phyloP scores from a whole-genome alignment of 495 filamentous ascomycete genomes.

The Aspergillus biplanus region DNA sequence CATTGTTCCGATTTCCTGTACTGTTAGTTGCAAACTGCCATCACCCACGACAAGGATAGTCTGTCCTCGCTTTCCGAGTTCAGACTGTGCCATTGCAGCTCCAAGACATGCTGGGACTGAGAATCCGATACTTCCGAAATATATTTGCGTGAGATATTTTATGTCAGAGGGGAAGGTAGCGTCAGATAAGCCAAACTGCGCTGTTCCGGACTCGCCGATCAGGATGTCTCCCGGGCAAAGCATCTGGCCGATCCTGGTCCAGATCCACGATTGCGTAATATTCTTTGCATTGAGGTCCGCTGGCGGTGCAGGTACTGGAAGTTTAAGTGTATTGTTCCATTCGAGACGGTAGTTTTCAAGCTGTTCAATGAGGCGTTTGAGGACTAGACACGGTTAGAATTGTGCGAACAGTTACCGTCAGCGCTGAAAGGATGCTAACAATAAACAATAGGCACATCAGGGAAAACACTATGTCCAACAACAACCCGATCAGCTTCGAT shows the following conservation, averaged over 20 bases:
- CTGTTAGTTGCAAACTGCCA: constrained; percentile 77
- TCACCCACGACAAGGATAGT: constrained; percentile 80
- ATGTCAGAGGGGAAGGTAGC: constrained; percentile 35
- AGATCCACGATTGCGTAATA: constrained; percentile 31
- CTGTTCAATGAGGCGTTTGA: not conserved
- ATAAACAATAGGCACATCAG: constrained; percentile 12
- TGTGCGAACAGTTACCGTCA: not conserved
- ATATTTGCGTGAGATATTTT: constrained; percentile 39
- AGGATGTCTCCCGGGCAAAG: constrained; percentile 43
- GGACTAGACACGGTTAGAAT: not conserved
- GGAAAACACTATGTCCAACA: constrained; percentile 32
- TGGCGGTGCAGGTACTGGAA: constrained; percentile 22
- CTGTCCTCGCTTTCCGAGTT: constrained; percentile 35
- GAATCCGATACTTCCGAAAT: constrained; percentile 51
- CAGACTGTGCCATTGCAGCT: constrained; percentile 49
- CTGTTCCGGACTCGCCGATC: constrained; percentile 47
- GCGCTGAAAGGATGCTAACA: not conserved
- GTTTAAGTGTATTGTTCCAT: not conserved
- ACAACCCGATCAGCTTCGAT: constrained; percentile 36
- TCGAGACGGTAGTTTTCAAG: not conserved
- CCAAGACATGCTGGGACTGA: constrained; percentile 54
- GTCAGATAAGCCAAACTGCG: constrained; percentile 35
- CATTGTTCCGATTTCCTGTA: constrained; percentile 79
- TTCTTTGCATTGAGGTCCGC: constrained; percentile 30
- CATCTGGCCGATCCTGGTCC: constrained; percentile 30